Evolutionary conservation across 169 alveolate genomes (phyloP).

Genomic region (Neospora caninum): DNA sequence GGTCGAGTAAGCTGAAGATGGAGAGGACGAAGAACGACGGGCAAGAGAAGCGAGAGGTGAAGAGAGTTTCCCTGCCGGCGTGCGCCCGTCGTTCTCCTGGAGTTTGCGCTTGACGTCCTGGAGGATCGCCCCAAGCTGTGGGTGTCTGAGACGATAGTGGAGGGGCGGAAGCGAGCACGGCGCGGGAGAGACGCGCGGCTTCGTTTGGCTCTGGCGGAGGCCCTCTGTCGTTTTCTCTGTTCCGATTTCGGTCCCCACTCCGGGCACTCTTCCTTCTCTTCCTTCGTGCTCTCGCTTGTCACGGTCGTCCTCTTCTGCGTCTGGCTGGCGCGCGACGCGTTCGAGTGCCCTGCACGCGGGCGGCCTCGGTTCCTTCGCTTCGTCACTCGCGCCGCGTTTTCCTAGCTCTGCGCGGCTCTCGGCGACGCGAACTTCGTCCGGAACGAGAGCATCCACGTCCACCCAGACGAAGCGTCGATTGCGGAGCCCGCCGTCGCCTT

Average conservation of each 20-base stretch:
- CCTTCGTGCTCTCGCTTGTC: not conserved
- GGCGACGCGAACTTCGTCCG: not conserved
- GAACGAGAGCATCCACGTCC: not conserved
- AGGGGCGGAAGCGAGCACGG: not conserved
- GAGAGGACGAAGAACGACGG: not conserved
- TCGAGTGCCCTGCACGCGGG: not conserved
- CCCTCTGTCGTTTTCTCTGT: too few relatives aligned
- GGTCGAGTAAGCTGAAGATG: not conserved
- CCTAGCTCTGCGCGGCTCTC: not conserved
- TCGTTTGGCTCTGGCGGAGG: too few relatives aligned
- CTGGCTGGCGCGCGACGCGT: not conserved
- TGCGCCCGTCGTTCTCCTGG: not conserved
- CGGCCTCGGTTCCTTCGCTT: not conserved
- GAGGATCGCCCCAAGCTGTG: not conserved
- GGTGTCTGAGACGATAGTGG: not conserved
- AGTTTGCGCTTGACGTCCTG: not conserved
- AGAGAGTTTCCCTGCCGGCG: not conserved
- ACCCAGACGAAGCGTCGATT: slow-evolving; percentile 35
- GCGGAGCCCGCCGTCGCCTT: slow-evolving; percentile 2
- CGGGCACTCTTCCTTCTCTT: not conserved
- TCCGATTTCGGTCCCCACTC: not conserved
- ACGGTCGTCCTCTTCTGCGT: not conserved
- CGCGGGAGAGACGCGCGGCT: not conserved
- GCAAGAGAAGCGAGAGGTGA: not conserved
- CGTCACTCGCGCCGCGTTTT: not conserved